A percentile compares a stretch with the other conserved stretches of the same genome.
These are phyloP conservation scores for Apiotrichum mycotoxinovorans DNA, from an alignment of 1,284 basidiomycete species.

Conservation along the genomic window DNA sequence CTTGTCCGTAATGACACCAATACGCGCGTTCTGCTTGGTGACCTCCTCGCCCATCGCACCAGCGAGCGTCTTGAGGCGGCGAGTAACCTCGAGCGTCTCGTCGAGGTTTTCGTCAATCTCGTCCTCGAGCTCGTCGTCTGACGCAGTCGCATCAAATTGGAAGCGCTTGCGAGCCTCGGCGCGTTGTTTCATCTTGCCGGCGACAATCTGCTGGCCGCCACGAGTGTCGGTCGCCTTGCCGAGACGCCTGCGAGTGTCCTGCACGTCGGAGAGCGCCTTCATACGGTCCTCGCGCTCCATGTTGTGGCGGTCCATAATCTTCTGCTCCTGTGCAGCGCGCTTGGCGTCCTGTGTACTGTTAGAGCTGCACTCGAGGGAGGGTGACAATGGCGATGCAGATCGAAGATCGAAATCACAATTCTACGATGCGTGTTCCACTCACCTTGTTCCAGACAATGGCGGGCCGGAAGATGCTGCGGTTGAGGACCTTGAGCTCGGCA, in stretches of 20 bases:
- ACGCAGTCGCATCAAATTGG: slow-evolving; percentile 90
- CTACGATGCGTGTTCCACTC: too few species aligned
- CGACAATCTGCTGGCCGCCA: background rate
- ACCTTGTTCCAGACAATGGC: slow-evolving; percentile 83
- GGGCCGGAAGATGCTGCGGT: slow-evolving; percentile 79
- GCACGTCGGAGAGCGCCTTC: slow-evolving; percentile 77
- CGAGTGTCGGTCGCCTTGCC: slow-evolving; percentile 63
- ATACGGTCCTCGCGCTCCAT: slow-evolving; percentile 83
- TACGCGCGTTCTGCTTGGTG: slow-evolving; percentile 44
- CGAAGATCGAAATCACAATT: too few species aligned
- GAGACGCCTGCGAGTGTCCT: slow-evolving; percentile 80
- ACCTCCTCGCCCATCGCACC: slow-evolving; percentile 57
- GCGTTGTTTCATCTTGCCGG: slow-evolving; percentile 4
- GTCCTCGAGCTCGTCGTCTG: slow-evolving; percentile 82
- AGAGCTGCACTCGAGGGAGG: background rate
- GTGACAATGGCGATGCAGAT: too few species aligned
- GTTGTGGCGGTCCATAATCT: slow-evolving; percentile 80
- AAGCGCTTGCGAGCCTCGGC: slow-evolving; percentile 55
- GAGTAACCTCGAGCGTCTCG: slow-evolving; percentile 77
- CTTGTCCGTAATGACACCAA: slow-evolving; percentile 50
- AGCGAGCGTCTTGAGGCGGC: slow-evolving; percentile 78
- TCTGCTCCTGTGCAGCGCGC: slow-evolving; percentile 83
- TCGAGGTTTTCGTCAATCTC: slow-evolving; percentile 87
- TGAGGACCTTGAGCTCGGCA: slow-evolving; percentile 84
- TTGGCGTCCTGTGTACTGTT: slow-evolving; percentile 62